Percentiles rank a stretch among this genome's conserved stretches.
phyloP scores from a whole-genome alignment of 2,329 filamentous ascomycete species.

The Fusarium euwallaceae region DNA sequence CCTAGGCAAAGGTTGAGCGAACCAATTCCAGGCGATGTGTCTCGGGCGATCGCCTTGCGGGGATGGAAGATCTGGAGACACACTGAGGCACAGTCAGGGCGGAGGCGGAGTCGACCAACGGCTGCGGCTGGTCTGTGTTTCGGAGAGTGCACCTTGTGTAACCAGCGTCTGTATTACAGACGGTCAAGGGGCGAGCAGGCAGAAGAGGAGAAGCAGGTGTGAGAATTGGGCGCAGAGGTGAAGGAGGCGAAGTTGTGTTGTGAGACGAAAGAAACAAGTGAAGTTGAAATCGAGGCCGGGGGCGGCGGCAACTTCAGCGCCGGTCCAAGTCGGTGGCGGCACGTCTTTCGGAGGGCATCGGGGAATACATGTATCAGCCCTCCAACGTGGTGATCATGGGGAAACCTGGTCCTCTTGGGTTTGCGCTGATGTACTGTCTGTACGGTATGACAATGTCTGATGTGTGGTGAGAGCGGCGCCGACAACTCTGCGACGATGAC shows the following conservation, averaged over 20 bases:
- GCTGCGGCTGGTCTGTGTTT: slow-evolving; percentile 1
- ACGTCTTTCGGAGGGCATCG: slow-evolving; percentile 13
- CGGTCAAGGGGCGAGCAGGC: not conserved
- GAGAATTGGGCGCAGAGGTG: slow-evolving; percentile 6
- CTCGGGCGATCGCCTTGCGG: slow-evolving; percentile 33
- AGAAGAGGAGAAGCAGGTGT: not conserved
- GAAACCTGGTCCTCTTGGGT: not conserved
- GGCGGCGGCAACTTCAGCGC: slow-evolving; percentile 13
- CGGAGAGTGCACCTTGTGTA: not conserved
- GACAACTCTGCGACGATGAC: not conserved
- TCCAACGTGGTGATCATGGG: not conserved
- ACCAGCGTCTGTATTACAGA: not conserved
- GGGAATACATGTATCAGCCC: slow-evolving; percentile 4
- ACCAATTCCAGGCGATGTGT: slow-evolving; percentile 20
- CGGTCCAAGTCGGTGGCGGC: slow-evolving; percentile 9
- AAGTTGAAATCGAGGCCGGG: not conserved
- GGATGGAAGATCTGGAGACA: slow-evolving; percentile 33
- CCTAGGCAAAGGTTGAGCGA: slow-evolving; percentile 17
- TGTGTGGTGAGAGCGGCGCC: slow-evolving; percentile 1
- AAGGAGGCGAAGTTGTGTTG: slow-evolving; percentile 36
- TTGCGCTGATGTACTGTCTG: not conserved
- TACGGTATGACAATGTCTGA: not conserved
- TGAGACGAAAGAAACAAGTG: slow-evolving; percentile 10
- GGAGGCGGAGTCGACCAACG: slow-evolving; percentile 11
- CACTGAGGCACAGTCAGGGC: slow-evolving; percentile 25